Conservation (phyloP, 1,139 yeast species). For the Kurtzmaniella quercitrusa region DNA sequence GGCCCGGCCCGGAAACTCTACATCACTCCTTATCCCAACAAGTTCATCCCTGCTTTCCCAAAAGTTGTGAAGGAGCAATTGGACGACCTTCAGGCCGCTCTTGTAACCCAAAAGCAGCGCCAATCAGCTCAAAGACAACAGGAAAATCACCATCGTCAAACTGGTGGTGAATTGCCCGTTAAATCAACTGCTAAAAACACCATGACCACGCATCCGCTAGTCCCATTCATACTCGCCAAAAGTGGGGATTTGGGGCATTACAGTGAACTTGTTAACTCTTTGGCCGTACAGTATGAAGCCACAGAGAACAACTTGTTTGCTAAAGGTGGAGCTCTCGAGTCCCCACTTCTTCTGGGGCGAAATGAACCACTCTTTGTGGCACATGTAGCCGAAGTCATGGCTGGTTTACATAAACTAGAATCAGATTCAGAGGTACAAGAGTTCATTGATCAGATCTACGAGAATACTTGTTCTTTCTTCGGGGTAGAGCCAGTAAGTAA, state of each 20-base stretch:
- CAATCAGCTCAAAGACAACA: slow-evolving; percentile 5
- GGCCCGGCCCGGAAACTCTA: slow-evolving; percentile 71
- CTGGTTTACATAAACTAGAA: slow-evolving; percentile 41
- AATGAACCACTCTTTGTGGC: slow-evolving; percentile 90
- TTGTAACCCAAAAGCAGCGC: slow-evolving; percentile 3
- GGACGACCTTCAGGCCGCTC: slow-evolving; percentile 7
- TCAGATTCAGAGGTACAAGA: slow-evolving; percentile 45
- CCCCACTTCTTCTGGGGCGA: slow-evolving; percentile 4
- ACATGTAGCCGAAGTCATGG: slow-evolving; percentile 73
- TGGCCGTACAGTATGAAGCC: background rate
- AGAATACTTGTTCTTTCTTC: slow-evolving; percentile 59
- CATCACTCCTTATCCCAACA: slow-evolving; percentile 51
- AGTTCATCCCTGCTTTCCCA: slow-evolving; percentile 42
- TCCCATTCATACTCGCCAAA: slow-evolving; percentile 63
- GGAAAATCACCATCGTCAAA: slow-evolving; percentile 2
- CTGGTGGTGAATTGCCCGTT: background rate
- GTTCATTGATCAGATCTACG: slow-evolving; percentile 60
- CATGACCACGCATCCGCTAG: slow-evolving; percentile 37
- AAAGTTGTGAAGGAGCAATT: slow-evolving; percentile 11
- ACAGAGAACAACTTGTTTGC: background rate
- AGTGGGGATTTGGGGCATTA: slow-evolving; percentile 54
- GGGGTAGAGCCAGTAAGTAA: slow-evolving; percentile 16
- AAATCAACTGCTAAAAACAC: slow-evolving; percentile 2
- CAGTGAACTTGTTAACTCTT: slow-evolving; percentile 17
- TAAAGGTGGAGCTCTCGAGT: background rate